These are phyloP conservation scores for Priceomyces castillae DNA, from an alignment of 805 yeast genomes.

Conservation along the genomic window DNA sequence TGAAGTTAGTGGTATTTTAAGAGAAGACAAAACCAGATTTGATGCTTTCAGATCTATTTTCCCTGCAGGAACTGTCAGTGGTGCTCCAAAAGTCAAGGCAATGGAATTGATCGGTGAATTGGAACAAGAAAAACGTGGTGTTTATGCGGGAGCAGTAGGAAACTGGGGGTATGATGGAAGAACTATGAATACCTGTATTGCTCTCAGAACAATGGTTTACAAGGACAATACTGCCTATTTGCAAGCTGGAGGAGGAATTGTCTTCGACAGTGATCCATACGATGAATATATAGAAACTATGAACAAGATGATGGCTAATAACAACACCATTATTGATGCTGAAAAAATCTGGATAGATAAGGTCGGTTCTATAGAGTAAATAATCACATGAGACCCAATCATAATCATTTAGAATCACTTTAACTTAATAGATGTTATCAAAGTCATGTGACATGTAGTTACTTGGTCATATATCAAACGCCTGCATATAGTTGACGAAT, in stretches of 20 bases:
- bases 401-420: no score
- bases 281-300: slow-evolving; percentile 96
- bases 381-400: neutral
- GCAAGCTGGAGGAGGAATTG: slow-evolving; percentile 99
- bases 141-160: slow-evolving; percentile 98
- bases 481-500: neutral
- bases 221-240: slow-evolving; percentile 87
- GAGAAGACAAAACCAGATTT: slow-evolving; percentile 81
- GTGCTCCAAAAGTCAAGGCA: slow-evolving; percentile 97
- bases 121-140: slow-evolving; percentile 91
- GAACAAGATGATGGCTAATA: slow-evolving; percentile 95
- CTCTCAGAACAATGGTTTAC: slow-evolving; percentile 93
- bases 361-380: slow-evolving; percentile 16
- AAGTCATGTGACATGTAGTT: neutral
- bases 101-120: slow-evolving; percentile 91
- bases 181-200: slow-evolving; percentile 97
- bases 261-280: slow-evolving; percentile 88
- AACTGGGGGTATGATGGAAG: slow-evolving; percentile 96
- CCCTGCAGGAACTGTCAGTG: slow-evolving; percentile 99
- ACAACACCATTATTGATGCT: slow-evolving; percentile 86
- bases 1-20: slow-evolving; percentile 87
- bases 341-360: slow-evolving; percentile 71
- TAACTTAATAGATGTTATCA: neutral
- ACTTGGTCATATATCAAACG: neutral
- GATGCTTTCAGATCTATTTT: slow-evolving; percentile 97